These are phyloP conservation scores for Globisporangium cystogenes DNA, from an alignment of 352 stramenopile genomes.

Conservation along the genomic window DNA sequence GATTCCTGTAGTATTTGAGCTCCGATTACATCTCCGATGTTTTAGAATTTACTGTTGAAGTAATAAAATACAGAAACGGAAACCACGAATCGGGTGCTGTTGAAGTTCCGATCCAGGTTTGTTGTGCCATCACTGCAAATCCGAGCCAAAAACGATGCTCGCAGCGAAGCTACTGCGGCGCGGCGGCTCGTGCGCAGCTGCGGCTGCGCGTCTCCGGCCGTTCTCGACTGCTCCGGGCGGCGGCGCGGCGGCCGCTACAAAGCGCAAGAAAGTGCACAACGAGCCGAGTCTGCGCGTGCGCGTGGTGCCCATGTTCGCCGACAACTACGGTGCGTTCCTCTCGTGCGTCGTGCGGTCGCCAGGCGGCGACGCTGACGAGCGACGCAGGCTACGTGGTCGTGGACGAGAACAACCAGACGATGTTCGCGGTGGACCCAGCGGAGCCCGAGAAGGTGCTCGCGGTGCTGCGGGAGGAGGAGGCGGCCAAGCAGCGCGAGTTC, in stretches of 20 bases:
- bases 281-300: constrained; percentile 79
- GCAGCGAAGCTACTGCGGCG: neutral
- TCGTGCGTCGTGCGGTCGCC: too few species aligned
- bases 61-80: neutral
- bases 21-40: too few species aligned
- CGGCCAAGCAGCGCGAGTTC: constrained; percentile 57
- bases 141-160: neutral
- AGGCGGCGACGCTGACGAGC: too few species aligned
- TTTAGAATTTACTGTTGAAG: too few species aligned
- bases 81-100: neutral
- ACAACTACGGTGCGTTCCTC: constrained; percentile 73
- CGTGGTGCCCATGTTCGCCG: constrained; percentile 76
- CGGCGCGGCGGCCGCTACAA: constrained; percentile 11
- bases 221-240: neutral
- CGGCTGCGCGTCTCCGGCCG: neutral
- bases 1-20: too few species aligned
- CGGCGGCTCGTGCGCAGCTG: neutral
- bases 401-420: constrained; percentile 78
- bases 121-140: too few species aligned
- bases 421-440: constrained; percentile 74
- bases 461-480: constrained; percentile 68
- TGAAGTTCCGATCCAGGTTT: too few species aligned
- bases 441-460: constrained; percentile 57
- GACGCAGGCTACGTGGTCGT: constrained; percentile 65
- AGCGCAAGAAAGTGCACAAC: constrained; percentile 54